Conservation (phyloP, 2,329 filamentous ascomycete species). For the Phialophora verrucosa region DNA sequence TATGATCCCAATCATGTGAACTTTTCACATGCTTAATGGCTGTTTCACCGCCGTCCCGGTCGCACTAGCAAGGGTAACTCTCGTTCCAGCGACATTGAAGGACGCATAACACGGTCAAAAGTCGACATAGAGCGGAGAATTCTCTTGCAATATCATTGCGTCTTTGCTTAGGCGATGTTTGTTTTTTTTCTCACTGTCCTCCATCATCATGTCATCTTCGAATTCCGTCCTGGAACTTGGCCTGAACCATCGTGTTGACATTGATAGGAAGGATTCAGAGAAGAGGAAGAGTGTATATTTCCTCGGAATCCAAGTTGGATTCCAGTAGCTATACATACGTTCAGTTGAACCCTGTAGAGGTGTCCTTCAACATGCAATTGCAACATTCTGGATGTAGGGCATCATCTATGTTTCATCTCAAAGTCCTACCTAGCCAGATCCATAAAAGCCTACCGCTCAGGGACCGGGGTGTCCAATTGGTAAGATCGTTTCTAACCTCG, state of each 20-base stretch:
- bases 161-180: too few species aligned
- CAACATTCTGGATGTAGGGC: background rate
- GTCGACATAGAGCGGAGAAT: too few species aligned
- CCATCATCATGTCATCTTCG: too few species aligned
- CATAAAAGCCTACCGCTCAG: background rate
- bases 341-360: background rate
- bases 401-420: background rate
- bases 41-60: background rate
- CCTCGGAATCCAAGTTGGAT: background rate
- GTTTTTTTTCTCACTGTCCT: too few species aligned
- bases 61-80: too few species aligned
- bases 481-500: too few species aligned
- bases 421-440: background rate
- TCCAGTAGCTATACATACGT: background rate
- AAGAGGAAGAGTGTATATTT: background rate
- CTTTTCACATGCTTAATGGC: background rate
- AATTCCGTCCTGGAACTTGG: background rate
- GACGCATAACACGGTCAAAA: too few species aligned
- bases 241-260: background rate
- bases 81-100: too few species aligned
- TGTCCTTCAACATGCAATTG: background rate
- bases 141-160: too few species aligned
- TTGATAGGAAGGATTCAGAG: background rate
- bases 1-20: background rate
- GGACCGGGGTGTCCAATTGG: too few species aligned